Evolutionary conservation across 495 filamentous ascomycete species (phyloP).

Genomic region (Lasiosphaeris hirsuta): DNA sequence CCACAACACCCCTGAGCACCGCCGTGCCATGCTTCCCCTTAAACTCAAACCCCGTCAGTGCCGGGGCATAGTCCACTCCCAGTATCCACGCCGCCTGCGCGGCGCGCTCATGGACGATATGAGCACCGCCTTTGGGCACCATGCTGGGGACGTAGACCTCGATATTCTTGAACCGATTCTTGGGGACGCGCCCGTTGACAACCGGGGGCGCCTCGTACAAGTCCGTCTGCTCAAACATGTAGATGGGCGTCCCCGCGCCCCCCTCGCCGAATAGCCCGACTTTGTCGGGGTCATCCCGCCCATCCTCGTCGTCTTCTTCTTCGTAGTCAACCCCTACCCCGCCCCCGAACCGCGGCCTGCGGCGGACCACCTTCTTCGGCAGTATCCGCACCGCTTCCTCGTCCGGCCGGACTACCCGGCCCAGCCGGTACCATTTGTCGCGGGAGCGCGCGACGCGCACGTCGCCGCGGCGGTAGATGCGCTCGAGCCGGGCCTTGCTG

Average conservation of each 20-base stretch:
- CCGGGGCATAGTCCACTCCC: conserved; percentile 82
- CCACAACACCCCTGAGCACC: conserved; percentile 69
- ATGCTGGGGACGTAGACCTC: conserved; percentile 92
- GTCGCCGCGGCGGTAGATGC: conserved; percentile 74
- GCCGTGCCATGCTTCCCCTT: conserved; percentile 78
- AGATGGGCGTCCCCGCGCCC: conserved; percentile 55
- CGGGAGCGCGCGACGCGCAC: conserved; percentile 70
- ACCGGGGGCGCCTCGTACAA: conserved; percentile 74
- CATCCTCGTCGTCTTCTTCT: conserved; percentile 40
- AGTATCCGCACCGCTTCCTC: conserved; percentile 76
- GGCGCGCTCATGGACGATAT: conserved; percentile 61
- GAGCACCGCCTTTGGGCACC: conserved; percentile 77
- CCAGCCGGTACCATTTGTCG: conserved; percentile 85
- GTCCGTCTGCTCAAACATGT: conserved; percentile 71
- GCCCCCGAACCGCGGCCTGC: conserved; percentile 27
- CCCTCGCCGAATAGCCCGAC: conserved; percentile 39
- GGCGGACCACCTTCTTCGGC: conserved; percentile 32
- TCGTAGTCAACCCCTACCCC: conserved; percentile 34
- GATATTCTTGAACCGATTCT: conserved; percentile 84
- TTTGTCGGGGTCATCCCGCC: conserved; percentile 21
- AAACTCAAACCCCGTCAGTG: conserved; percentile 87
- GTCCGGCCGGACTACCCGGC: conserved; percentile 67
- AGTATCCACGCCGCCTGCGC: conserved; percentile 69
- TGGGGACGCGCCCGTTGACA: conserved; percentile 68
- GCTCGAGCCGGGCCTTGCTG: conserved; percentile 50